A percentile compares a stretch with the other conserved stretches of the same genome.
Conservation (phyloP, 305 asterid species). For the Solanum aculeatissimum region DNA sequence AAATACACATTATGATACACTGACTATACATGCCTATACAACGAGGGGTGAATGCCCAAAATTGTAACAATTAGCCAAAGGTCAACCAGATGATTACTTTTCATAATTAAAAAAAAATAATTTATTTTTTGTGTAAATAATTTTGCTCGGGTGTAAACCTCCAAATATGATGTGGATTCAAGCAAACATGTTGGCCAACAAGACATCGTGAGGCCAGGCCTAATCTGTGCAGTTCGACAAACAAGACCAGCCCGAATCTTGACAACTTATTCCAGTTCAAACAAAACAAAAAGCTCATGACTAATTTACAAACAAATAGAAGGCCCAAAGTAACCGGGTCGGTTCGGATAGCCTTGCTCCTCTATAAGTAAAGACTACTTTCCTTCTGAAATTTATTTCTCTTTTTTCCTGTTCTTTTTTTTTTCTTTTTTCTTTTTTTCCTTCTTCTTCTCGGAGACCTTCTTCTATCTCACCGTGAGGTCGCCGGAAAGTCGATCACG, state of each 20-base stretch:
- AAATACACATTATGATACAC: too few species aligned
- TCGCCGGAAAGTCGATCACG: constrained; percentile 18
- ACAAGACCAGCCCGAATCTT: background rate
- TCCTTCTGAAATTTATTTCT: background rate
- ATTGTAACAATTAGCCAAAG: too few species aligned
- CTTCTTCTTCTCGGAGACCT: constrained; percentile 11
- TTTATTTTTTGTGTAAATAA: too few species aligned
- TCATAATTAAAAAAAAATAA: too few species aligned
- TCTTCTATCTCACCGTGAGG: constrained; percentile 4
- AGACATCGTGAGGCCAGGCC: background rate
- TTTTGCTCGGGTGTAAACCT: too few species aligned
- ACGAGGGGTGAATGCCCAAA: too few species aligned
- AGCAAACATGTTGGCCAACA: background rate
- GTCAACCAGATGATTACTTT: too few species aligned
- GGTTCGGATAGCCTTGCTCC: background rate
- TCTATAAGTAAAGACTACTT: constrained; percentile 9
- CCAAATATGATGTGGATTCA: background rate
- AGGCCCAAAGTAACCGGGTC: background rate
- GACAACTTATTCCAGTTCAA: background rate
- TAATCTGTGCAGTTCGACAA: background rate
- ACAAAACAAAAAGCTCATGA: background rate
- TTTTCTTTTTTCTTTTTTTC: background rate
- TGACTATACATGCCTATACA: too few species aligned
- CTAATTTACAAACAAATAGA: background rate
- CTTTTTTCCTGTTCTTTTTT: background rate